These are phyloP conservation scores for Yamadazyma diddensiae DNA, from an alignment of 1,139 yeast species.

Conservation along the genomic window DNA sequence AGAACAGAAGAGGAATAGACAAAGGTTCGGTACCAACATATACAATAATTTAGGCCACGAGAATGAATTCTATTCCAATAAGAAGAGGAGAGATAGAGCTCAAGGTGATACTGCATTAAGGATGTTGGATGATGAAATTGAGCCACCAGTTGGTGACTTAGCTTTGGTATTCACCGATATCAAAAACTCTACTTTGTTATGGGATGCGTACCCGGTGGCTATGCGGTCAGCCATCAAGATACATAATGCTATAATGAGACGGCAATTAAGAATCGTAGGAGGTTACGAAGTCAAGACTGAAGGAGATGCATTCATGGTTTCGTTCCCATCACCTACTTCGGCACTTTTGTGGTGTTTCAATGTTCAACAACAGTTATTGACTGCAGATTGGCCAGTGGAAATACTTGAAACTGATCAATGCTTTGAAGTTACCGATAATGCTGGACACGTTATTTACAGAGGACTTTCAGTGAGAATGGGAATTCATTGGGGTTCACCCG, in stretches of 20 bases:
- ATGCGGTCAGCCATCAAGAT: conserved; percentile 96
- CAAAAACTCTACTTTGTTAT: conserved; percentile 84
- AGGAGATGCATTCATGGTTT: conserved; percentile 99
- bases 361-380: conserved; percentile 78
- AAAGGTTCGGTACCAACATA: conserved; percentile 28
- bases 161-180: conserved; percentile 98
- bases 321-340: conserved; percentile 88
- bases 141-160: conserved; percentile 91
- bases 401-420: conserved; percentile 85
- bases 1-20: conserved; percentile 30
- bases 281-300: conserved; percentile 98
- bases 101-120: conserved; percentile 77
- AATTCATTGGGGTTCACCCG: conserved; percentile 97
- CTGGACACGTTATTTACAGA: conserved; percentile 64
- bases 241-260: conserved; percentile 91
- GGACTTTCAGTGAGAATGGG: conserved; percentile 98
- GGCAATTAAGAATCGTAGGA: conserved; percentile 87
- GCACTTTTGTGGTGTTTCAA: conserved; percentile 94
- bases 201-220: conserved; percentile 93
- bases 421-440: conserved; percentile 70
- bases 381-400: conserved; percentile 95
- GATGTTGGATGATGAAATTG: conserved; percentile 85
- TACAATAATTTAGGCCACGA: conserved; percentile 43
- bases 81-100: conserved; percentile 54
- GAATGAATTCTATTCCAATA: conserved; percentile 38